Percentiles rank a stretch among this genome's conserved stretches.
These are phyloP conservation scores for Circinella minor DNA, from an alignment of 371 early-diverging fungal species.

Conservation along the genomic window DNA sequence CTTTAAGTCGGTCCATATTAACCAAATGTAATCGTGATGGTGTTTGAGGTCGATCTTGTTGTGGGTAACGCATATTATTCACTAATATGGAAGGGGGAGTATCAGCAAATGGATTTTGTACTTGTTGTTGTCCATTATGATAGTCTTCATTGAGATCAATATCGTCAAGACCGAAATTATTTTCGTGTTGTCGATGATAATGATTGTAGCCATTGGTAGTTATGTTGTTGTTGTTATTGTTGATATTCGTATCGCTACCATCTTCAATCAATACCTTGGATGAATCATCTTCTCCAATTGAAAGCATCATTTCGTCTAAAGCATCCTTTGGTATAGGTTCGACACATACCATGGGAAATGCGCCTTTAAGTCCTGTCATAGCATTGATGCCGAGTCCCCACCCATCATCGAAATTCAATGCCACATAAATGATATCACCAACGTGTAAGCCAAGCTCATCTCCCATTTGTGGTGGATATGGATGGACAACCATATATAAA, in stretches of 20 bases:
- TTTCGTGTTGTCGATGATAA: neutral
- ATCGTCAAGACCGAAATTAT: neutral
- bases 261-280: conserved; percentile 25
- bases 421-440: conserved; percentile 71
- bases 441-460: conserved; percentile 72
- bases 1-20: conserved; percentile 25
- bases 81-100: neutral
- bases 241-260: neutral
- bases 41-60: neutral
- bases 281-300: conserved; percentile 13
- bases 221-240: neutral
- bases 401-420: conserved; percentile 67
- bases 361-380: conserved; percentile 68
- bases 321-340: conserved; percentile 40
- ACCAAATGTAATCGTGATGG: conserved; percentile 7
- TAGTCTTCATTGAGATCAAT: no score
- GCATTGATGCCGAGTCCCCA: conserved; percentile 78
- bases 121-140: neutral
- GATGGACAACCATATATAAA: conserved; percentile 56
- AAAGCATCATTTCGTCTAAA: conserved; percentile 26
- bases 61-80: neutral
- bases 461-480: conserved; percentile 63
- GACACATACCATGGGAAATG: conserved; percentile 76
- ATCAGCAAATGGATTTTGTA: conserved; percentile 5
- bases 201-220: neutral